Evolutionary conservation across 202 grass and related monocot genomes (phyloP).

Genomic region (Setaria viridis): DNA sequence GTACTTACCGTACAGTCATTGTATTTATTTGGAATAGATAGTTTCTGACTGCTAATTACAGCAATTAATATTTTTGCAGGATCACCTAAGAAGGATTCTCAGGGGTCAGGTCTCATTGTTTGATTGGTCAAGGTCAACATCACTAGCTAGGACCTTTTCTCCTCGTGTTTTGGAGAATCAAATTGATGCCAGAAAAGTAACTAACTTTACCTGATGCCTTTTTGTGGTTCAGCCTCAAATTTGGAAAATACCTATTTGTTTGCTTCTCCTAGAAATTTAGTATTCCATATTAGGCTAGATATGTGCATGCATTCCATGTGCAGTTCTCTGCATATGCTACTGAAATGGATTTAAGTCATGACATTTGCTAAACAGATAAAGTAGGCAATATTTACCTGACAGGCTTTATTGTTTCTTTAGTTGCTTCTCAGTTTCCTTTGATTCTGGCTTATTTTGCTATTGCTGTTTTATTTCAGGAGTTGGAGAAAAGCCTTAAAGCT

Average conservation of each 20-base stretch:
- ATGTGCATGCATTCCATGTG: slow-evolving; percentile 23
- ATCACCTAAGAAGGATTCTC: slow-evolving; percentile 98
- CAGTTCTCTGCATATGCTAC: slow-evolving; percentile 12
- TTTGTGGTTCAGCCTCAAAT: slow-evolving; percentile 23
- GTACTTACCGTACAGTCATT: background rate
- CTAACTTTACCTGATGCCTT: slow-evolving; percentile 34
- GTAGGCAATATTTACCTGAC: slow-evolving; percentile 1
- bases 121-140: slow-evolving; percentile 96
- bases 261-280: slow-evolving; percentile 31
- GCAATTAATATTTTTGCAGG: slow-evolving; percentile 60
- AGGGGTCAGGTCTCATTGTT: slow-evolving; percentile 97
- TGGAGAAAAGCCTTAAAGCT: slow-evolving; percentile 92
- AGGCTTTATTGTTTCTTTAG: slow-evolving; percentile 29
- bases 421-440: slow-evolving; percentile 32
- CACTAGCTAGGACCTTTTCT: slow-evolving; percentile 85
- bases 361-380: slow-evolving; percentile 35
- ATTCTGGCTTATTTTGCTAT: slow-evolving; percentile 34
- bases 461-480: slow-evolving; percentile 70
- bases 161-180: slow-evolving; percentile 90
- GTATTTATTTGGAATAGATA: slow-evolving; percentile 25
- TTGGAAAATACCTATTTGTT: slow-evolving; percentile 9
- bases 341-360: slow-evolving; percentile 10
- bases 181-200: slow-evolving; percentile 96
- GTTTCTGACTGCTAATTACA: slow-evolving; percentile 27
- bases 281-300: slow-evolving; percentile 17